Base-by-base conservation (phyloP, 2,329 filamentous ascomycete genomes). In the Dactylella cylindrospora region DNA sequence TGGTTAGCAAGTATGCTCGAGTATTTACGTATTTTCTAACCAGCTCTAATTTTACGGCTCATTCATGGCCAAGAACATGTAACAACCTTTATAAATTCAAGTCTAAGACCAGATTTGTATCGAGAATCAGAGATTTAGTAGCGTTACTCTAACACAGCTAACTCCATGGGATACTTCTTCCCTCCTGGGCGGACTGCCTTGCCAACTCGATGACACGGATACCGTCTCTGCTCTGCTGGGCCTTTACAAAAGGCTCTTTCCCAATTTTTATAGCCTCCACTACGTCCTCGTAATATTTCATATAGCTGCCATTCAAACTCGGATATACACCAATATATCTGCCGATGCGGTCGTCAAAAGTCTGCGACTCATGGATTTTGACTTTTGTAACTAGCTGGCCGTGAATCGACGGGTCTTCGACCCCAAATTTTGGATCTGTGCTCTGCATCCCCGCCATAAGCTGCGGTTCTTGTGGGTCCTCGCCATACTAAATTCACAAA, bases 141-240 rank as follows among this genome's bases (percentile, higher is more conserved):
- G n/a, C n/a, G n/a, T n/a, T n/a, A n/a, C n/a, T n/a, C n/a, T n/a
- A n/a, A n/a, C n/a, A n/a, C n/a, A n/a, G n/a, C n/a, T n/a, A 62
- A 13, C 57, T 62, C 57, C 57, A 62, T 6, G 49, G 49, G 17
- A 62, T 62, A 17, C 49, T 62, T 20, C 57, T 53, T n/a, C 57
- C 57, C 17, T 62, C 57, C n/a, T 62, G 49, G 1, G 57, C 57
- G 13, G 57, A 62, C 43, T 62, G 57, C 44, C 45, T 66, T 36
- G 66, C 52, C 46, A 67, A 29, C 36, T 68, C 67, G 15, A 69
- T 53, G 29, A 69, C 44, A 35, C 66, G 52, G 12, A 69, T 64
- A 5, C 66, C 65, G 50, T 66, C 60, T 12, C 65, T 65, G 17
- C 65, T 66, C 60, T 69, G 59, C 41, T 67, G 57, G 15, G 67